A percentile compares a stretch with the other conserved stretches of the same genome.
These are phyloP conservation scores for Elsinoe ampelina DNA, from an alignment of 2,329 filamentous ascomycete species.

Conservation along the genomic window DNA sequence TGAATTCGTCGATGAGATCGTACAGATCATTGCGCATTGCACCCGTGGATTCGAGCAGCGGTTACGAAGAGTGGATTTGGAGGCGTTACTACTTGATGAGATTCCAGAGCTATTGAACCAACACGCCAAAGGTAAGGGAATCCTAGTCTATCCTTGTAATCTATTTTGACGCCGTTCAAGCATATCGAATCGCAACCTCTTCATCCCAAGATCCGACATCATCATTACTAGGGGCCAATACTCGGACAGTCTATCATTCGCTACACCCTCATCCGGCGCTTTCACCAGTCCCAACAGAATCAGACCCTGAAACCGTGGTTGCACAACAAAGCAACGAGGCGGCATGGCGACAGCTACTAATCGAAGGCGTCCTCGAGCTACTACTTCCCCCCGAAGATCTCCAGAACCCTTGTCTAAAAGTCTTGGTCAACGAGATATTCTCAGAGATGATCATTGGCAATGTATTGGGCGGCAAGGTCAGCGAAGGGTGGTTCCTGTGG, in stretches of 20 bases:
- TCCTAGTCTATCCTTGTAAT: neutral
- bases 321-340: slow-evolving; percentile 66
- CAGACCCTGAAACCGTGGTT: slow-evolving; percentile 30
- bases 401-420: slow-evolving; percentile 73
- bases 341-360: slow-evolving; percentile 78
- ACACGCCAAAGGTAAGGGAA: slow-evolving; percentile 62
- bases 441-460: slow-evolving; percentile 85
- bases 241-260: slow-evolving; percentile 70
- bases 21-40: slow-evolving; percentile 87
- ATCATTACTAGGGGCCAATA: slow-evolving; percentile 51
- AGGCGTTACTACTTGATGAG: slow-evolving; percentile 77
- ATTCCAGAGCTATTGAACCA: slow-evolving; percentile 70
- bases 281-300: slow-evolving; percentile 59
- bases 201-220: slow-evolving; percentile 46
- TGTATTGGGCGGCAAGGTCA: slow-evolving; percentile 66
- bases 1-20: slow-evolving; percentile 74
- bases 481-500: slow-evolving; percentile 83
- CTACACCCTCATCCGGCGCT: slow-evolving; percentile 73
- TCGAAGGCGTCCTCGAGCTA: slow-evolving; percentile 69
- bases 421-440: slow-evolving; percentile 77
- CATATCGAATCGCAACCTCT: slow-evolving; percentile 54
- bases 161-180: slow-evolving; percentile 35
- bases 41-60: slow-evolving; percentile 81
- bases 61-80: slow-evolving; percentile 70
- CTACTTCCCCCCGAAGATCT: slow-evolving; percentile 88